Evolutionary conservation across 805 yeast genomes (phyloP), one percentile per base, ranked within the genome.

Genomic region (Nakazawaea pomicola): DNA sequence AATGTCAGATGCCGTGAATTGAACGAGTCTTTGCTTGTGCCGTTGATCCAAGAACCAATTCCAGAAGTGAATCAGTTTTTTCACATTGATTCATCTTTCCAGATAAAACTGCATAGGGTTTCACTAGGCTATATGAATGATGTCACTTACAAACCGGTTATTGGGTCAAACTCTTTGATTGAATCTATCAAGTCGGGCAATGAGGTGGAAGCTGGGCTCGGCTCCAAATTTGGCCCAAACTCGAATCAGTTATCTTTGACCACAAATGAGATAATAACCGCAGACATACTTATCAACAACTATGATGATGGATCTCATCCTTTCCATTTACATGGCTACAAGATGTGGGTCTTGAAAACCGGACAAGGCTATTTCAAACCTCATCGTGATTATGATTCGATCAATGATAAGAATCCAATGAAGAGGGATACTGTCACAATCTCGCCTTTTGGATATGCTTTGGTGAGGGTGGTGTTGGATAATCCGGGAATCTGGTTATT

Each of bases 401-500:
- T 64, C 19, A 80, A 23, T 23, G 25, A 82, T 14, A 68, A 76
- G 43, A 73, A 14, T n/a, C 35, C 41, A 10, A 42, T 33, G 27
- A 43, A 35, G 32, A 72, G 96, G 61, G 96, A 89, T 55, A 82
- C 91, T 0, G 78, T 78, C 15, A 67, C 72, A 49, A 77, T 87
- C 15, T 73, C 77, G 36, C 77, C 83, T 25, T 78, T 80, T 51
- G 86, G 90, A 2, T 74, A 78, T 56, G 60, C 80, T 36, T 90
- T 81, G n/a, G 54, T 79, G 17, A 67, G 96, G 50, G 87, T 87
- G 58, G 72, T 67, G 51, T 87, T 96, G 8, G 78, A 83, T 53
- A 89, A 90, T 54, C 96, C 96, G 2, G 97, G 97, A 41, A 80
- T 88, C 19, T 90, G 96, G 96, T 76, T 83, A 46, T 84, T 89